Evolutionary conservation across 306 rosid genomes (phyloP), one percentile per base, ranked within the genome.

Genomic region (Rubus parviflorus): DNA sequence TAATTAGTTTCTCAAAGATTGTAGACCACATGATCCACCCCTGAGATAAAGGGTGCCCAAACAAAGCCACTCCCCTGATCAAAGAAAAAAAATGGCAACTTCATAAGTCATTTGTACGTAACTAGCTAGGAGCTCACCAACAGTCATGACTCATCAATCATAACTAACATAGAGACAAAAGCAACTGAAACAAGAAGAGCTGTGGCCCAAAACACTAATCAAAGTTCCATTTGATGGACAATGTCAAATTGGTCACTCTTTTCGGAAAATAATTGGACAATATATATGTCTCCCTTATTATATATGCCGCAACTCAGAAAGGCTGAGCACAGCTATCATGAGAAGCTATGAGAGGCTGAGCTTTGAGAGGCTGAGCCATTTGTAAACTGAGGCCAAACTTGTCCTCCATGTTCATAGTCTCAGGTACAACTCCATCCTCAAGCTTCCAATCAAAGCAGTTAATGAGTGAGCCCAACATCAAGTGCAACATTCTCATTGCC

Each of bases 391-490:
- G 0, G 8, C 81, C 79, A 74, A 30, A 30, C 35, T 30, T 30
- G 2, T 30, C 35, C 35, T 30, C 35, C 35, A 30, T 30, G 35
- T 30, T 43, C 74, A 81, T 16, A 14, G 40, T 78, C 46, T 81
- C 53, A 4, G 69, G 65, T 19, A 48, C 4, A 25, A 62, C 68
- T 1, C 80, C 84, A 75, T 72, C 75, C 54, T 81, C 86, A 58
- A 83, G 80, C 76, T 78, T 69, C 86, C 89, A 83, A 63, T 81
- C 80, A 41, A 76, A 88, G 1, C 30, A 60, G 76, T 83, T 81
- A 16, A 88, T n/a, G 1, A 84, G 62, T 0, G 86, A 81, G 30
- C 89, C 86, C 65, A 88, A 60, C 60, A 79, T 75, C 83, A 82
- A 20, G 70, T 81, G 78, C 22, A 85, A 2, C 83, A 85, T 83